Base-by-base conservation (phyloP, 2,329 filamentous ascomycete species). In the Fusarium stilboides region DNA sequence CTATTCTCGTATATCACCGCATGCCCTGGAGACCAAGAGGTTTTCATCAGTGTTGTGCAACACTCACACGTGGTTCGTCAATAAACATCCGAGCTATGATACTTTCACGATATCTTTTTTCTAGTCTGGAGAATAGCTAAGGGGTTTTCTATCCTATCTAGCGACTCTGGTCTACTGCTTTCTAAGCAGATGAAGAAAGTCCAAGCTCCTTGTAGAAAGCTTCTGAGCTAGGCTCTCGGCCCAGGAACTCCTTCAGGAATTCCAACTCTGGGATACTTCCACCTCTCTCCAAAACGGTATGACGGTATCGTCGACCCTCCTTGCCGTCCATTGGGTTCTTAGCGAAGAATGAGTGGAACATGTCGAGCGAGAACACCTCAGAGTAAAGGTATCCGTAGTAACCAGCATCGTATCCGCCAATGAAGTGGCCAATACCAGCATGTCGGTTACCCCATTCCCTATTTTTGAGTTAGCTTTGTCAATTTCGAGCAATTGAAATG, bases 281-380 rank as follows among this genome's bases (percentile, higher is more conserved):
- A 37, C 93, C 93, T 69, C 88, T 89, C 81, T 94, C 91, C 6
- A 96, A 83, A 22, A 96, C 92, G 1, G 89, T 92, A 79, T 94
- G 91, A 55, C 93, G 86, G 81, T 95, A 96, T 61, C 92, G 82
- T 15, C 92, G 85, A 2, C 93, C 93, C 77, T 94, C 88, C 69
- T 86, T 87, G 33, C 85, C 85, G 77, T 94, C 88, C 92, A 95
- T 94, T 0, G 93, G 93, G 77, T 94, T 85, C 71, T 87, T 84
- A 82, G 91, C 90, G 82, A 96, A 96, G 46, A 92, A 90, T 0
- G 87, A 87, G 80, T 93, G 89, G 84, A 95, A 97, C 92, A 97
- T 95, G 79, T 97, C 93, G 26, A 91, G 87, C 22, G 90, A 92
- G 81, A 94, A 96, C 19, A 96, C 93, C 78, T 93, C 88, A 2